Evolutionary conservation across 306 rosid species (phyloP).

Genomic region (Inga oerstediana): DNA sequence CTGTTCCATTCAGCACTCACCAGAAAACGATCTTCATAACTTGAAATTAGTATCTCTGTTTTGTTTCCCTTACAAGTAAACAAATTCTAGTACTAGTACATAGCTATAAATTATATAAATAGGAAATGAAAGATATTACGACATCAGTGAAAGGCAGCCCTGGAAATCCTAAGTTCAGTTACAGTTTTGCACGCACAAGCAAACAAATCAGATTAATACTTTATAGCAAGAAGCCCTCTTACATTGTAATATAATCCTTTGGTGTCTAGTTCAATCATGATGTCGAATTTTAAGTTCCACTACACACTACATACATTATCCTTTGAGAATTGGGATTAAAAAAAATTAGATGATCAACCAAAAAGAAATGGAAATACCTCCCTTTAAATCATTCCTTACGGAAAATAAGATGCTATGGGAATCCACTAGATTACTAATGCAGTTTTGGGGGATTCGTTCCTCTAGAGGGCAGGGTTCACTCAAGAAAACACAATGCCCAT

Average conservation of each 20-base stretch:
- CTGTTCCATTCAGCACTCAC: slow-evolving; percentile 52
- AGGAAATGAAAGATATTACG: not conserved
- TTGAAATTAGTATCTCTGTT: slow-evolving; percentile 69
- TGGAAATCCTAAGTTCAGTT: not conserved
- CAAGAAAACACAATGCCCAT: not conserved
- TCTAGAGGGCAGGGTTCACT: not conserved
- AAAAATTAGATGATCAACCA: not conserved
- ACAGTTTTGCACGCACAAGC: not conserved
- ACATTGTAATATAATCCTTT: slow-evolving; percentile 2
- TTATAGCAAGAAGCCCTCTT: slow-evolving; percentile 5
- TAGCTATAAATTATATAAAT: not conserved
- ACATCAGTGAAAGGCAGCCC: not conserved
- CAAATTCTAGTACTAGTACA: not conserved
- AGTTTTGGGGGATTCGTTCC: not conserved
- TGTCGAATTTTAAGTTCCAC: slow-evolving; percentile 9
- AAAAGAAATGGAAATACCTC: not conserved
- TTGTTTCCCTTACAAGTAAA: slow-evolving; percentile 68
- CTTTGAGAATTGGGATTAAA: not conserved
- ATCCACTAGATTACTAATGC: not conserved
- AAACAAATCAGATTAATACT: slow-evolving; percentile 28
- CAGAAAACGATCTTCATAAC: slow-evolving; percentile 76
- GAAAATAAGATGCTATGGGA: not conserved
- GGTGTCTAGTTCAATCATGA: not conserved
- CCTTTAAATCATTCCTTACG: not conserved
- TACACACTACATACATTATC: slow-evolving; percentile 3